These are phyloP conservation scores for Phytophthora ramorum DNA, from an alignment of 352 stramenopile species.

Conservation along the genomic window DNA sequence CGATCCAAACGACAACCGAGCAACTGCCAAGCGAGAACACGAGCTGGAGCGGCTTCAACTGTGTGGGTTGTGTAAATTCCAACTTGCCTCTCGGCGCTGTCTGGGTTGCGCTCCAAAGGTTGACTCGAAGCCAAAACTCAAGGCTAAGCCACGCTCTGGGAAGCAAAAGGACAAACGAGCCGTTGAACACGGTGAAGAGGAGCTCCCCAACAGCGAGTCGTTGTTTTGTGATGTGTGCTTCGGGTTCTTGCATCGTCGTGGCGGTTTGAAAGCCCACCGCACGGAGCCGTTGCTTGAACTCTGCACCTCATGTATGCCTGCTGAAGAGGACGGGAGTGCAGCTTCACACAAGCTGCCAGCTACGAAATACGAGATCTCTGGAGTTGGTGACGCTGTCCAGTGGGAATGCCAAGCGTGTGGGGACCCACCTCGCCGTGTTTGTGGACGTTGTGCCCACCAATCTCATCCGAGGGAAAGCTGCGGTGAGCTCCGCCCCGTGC, in stretches of 20 bases:
- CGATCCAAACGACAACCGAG: neutral
- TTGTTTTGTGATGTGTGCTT: constrained; percentile 79
- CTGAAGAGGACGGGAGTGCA: constrained; percentile 24
- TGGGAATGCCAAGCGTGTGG: constrained; percentile 49
- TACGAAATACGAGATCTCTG: neutral
- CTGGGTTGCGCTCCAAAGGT: constrained; percentile 38
- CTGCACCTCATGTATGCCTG: constrained; percentile 41
- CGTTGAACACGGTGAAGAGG: neutral
- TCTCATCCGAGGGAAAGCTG: constrained; percentile 57
- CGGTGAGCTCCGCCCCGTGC: constrained; percentile 39
- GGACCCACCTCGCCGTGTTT: constrained; percentile 43
- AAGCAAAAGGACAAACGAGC: constrained; percentile 11
- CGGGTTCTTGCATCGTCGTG: constrained; percentile 56
- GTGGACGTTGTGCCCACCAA: constrained; percentile 45
- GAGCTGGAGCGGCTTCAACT: constrained; percentile 49
- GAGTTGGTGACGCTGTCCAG: constrained; percentile 45
- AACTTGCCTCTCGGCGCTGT: constrained; percentile 64
- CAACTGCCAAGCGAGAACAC: constrained; percentile 25
- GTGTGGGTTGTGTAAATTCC: constrained; percentile 72
- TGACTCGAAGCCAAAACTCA: constrained; percentile 2
- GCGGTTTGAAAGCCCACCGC: constrained; percentile 50
- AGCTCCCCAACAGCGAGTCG: constrained; percentile 28
- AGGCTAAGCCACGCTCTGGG: neutral
- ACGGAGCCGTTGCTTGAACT: constrained; percentile 52
- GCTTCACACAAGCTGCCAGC: neutral